Evolutionary conservation across 805 yeast genomes (phyloP).

Genomic region (Hanseniaspora taiwanica): DNA sequence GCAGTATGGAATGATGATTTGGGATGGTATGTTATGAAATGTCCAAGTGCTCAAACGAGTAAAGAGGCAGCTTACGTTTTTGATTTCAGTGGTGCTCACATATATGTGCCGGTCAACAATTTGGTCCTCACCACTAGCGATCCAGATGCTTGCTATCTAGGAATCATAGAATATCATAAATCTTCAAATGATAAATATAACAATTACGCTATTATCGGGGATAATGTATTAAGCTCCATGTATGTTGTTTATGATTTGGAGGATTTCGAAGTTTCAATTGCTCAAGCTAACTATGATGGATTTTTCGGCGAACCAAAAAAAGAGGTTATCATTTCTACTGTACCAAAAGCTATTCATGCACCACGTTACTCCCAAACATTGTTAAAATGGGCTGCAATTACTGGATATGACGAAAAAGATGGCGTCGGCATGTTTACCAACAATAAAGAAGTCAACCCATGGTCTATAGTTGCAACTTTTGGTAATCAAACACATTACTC

Average conservation of each 20-base stretch:
- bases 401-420: slow-evolving; percentile 3
- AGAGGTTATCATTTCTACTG: slow-evolving; percentile 30
- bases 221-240: slow-evolving; percentile 36
- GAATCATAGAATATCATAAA: slow-evolving; percentile 22
- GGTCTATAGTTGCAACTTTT: slow-evolving; percentile 4
- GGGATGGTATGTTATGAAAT: slow-evolving; percentile 31
- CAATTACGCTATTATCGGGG: slow-evolving; percentile 34
- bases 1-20: slow-evolving; percentile 26
- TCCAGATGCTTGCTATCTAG: slow-evolving; percentile 31
- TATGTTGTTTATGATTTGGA: slow-evolving; percentile 46
- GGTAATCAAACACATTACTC: slow-evolving; percentile 1
- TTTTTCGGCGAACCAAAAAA: slow-evolving; percentile 23
- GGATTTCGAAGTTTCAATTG: slow-evolving; percentile 29
- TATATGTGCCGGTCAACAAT: slow-evolving; percentile 34
- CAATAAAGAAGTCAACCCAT: slow-evolving; percentile 5
- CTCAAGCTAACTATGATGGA: slow-evolving; percentile 27
- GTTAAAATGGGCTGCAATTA: slow-evolving; percentile 7
- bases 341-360: slow-evolving; percentile 42
- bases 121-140: slow-evolving; percentile 17
- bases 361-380: slow-evolving; percentile 31
- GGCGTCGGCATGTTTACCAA: slow-evolving; percentile 8
- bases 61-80: slow-evolving; percentile 9
- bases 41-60: slow-evolving; percentile 21
- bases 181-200: slow-evolving; percentile 13
- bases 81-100: slow-evolving; percentile 46